A percentile compares a stretch with the other conserved stretches of the same genome.
phyloP scores from a whole-genome alignment of 2,329 filamentous ascomycete species.

The Scortechinia acanthostroma region DNA sequence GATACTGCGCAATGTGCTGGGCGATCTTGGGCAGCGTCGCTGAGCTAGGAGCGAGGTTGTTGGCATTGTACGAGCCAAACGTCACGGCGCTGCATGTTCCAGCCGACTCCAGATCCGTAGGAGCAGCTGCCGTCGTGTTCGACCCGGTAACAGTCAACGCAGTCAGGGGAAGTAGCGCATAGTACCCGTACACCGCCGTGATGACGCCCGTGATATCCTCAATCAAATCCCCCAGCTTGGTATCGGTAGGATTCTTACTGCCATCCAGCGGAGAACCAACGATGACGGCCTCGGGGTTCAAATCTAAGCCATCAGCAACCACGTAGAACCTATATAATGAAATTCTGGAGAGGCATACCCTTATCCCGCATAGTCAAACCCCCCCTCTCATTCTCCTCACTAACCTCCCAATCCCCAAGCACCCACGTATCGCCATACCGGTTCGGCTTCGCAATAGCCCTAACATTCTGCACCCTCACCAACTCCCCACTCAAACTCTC shows the following conservation, averaged over 20 bases:
- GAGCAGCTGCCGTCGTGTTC: conserved; percentile 32
- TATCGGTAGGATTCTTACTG: conserved; percentile 45
- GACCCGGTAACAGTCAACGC: conserved; percentile 37
- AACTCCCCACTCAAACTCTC: conserved; percentile 62
- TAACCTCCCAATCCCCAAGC: conserved; percentile 53
- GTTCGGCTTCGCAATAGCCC: conserved; percentile 52
- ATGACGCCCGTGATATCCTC: conserved; percentile 65
- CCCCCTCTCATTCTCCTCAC: conserved; percentile 53
- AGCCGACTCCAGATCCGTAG: conserved; percentile 42
- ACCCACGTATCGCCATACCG: conserved; percentile 65
- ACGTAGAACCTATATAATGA: not conserved
- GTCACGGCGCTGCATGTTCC: conserved; percentile 54
- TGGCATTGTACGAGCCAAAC: conserved; percentile 62
- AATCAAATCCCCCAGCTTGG: conserved; percentile 58
- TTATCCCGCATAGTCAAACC: conserved; percentile 55
- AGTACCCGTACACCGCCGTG: conserved; percentile 60
- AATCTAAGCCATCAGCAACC: conserved; percentile 39
- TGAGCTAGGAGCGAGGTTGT: conserved; percentile 55
- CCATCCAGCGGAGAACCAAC: conserved; percentile 62
- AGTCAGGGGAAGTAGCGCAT: conserved; percentile 59
- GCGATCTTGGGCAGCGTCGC: conserved; percentile 49
- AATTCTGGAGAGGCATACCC: conserved; percentile 21
- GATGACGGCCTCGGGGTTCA: conserved; percentile 63
- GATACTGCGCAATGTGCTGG: conserved; percentile 54
- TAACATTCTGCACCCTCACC: conserved; percentile 51